These are phyloP conservation scores for Zymoseptoria ardabiliae DNA, from an alignment of 2,329 filamentous ascomycete genomes.

Conservation along the genomic window DNA sequence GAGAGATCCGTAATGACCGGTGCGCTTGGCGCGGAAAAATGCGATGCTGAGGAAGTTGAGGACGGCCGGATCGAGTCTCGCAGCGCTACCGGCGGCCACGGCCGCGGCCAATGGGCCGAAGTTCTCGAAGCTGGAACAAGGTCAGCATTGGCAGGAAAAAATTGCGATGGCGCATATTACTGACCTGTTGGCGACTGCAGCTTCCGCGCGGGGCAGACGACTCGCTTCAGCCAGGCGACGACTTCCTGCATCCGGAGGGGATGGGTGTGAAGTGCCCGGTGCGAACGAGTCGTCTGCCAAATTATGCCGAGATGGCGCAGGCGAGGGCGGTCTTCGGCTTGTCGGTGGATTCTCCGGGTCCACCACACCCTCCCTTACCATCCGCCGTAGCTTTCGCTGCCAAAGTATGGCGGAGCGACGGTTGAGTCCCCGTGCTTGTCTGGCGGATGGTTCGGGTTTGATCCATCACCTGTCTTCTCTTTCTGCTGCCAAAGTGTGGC, in stretches of 20 bases:
- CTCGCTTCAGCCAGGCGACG: constrained; percentile 97
- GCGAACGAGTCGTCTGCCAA: constrained; percentile 38
- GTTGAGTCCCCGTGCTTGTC: neutral
- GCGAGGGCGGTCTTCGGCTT: neutral
- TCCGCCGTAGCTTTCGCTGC: neutral
- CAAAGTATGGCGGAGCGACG: neutral
- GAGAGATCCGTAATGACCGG: constrained; percentile 94
- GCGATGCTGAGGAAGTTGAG: constrained; percentile 24
- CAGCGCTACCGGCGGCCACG: constrained; percentile 33
- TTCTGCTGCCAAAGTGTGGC: neutral
- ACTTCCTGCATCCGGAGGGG: constrained; percentile 92
- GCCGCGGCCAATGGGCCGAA: constrained; percentile 34
- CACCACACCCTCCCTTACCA: neutral
- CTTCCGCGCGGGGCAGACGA: constrained; percentile 31
- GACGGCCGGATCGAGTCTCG: constrained; percentile 22
- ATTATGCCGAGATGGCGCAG: neutral
- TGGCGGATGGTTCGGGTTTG: neutral
- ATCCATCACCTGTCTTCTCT: neutral
- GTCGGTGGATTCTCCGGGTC: neutral
- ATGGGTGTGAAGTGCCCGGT: constrained; percentile 97
- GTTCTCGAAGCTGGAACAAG: constrained; percentile 31
- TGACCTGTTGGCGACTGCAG: constrained; percentile 28
- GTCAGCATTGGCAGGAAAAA: no score
- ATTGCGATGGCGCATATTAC: no score
- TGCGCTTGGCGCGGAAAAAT: constrained; percentile 91